phyloP scores from a whole-genome alignment of 257 asterid species.

The Ligustrum vulgare region DNA sequence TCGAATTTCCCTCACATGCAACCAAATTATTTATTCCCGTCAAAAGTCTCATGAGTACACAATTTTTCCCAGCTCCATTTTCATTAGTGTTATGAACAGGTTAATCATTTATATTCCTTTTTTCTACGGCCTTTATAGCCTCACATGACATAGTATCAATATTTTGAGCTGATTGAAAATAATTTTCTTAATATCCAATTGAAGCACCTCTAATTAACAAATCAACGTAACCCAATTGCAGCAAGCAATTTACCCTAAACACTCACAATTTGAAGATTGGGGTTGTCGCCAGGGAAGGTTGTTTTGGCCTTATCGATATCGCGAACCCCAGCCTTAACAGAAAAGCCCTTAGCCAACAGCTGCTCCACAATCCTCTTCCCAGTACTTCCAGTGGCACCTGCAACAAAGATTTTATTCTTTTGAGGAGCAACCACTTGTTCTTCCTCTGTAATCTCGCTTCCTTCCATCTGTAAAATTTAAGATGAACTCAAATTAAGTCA shows the following conservation, averaged over 20 bases:
- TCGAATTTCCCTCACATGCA: not conserved
- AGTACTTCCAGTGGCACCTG: conserved; percentile 92
- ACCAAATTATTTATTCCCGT: not conserved
- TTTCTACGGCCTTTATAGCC: not conserved
- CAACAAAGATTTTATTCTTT: conserved; percentile 79
- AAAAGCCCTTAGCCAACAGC: conserved; percentile 84
- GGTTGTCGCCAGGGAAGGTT: conserved; percentile 52
- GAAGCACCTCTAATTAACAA: not conserved
- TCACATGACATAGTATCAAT: not conserved
- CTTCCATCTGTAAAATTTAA: conserved; percentile 56
- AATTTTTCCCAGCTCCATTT: not conserved
- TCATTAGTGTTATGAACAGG: not conserved
- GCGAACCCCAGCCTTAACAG: conserved; percentile 90
- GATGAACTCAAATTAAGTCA: not conserved
- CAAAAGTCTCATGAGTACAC: not conserved
- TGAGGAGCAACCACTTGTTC: conserved; percentile 25
- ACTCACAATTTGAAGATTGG: conserved; percentile 81
- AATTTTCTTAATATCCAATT: not conserved
- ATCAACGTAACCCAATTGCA: conserved; percentile 8
- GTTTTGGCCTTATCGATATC: conserved; percentile 80
- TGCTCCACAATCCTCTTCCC: conserved; percentile 94
- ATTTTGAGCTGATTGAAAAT: not conserved
- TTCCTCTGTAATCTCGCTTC: conserved; percentile 57
- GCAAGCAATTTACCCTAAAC: conserved; percentile 14
- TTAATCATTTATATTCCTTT: not conserved